Percentiles rank a stretch among this genome's conserved stretches.
These are phyloP conservation scores for Dictyostelium capitatum DNA, from an alignment of 78 protist genomes.

Conservation along the genomic window DNA sequence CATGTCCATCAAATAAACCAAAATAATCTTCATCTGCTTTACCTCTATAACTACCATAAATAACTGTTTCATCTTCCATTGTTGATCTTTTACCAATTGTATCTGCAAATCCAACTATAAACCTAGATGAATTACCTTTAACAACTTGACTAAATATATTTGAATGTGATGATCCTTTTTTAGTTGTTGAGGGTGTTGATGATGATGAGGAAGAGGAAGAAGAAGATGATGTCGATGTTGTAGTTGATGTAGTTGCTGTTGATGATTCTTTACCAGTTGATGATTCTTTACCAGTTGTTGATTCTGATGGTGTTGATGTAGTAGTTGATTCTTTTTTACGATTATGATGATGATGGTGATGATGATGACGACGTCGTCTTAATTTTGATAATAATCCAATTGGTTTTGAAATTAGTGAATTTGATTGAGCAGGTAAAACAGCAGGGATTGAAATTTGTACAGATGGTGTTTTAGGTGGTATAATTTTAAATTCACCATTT, in stretches of 20 bases:
- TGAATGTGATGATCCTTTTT: neutral
- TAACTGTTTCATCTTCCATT: constrained; percentile 88
- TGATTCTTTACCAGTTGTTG: neutral
- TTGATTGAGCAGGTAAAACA: constrained; percentile 50
- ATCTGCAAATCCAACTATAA: constrained; percentile 87
- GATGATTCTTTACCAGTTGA: neutral
- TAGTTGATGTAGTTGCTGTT: neutral
- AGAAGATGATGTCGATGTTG: neutral
- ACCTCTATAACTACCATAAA: constrained; percentile 76
- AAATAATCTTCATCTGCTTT: constrained; percentile 81
- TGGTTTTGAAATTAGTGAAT: constrained; percentile 59
- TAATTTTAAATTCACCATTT: constrained; percentile 57
- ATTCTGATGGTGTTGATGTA: neutral
- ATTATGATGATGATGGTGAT: constrained; percentile 16
- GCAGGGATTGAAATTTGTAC: constrained; percentile 1
- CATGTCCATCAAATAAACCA: constrained; percentile 91
- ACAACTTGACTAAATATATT: constrained; percentile 26
- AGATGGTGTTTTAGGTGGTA: constrained; percentile 4
- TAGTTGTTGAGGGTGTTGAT: neutral
- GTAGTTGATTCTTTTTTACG: neutral
- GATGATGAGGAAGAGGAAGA: neutral
- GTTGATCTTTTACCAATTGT: constrained; percentile 88
- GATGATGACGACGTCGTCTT: constrained; percentile 39
- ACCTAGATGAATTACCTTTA: constrained; percentile 66
- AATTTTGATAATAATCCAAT: constrained; percentile 50